Conservation (phyloP, 441 rosid species). For the Mallotus japonicus region DNA sequence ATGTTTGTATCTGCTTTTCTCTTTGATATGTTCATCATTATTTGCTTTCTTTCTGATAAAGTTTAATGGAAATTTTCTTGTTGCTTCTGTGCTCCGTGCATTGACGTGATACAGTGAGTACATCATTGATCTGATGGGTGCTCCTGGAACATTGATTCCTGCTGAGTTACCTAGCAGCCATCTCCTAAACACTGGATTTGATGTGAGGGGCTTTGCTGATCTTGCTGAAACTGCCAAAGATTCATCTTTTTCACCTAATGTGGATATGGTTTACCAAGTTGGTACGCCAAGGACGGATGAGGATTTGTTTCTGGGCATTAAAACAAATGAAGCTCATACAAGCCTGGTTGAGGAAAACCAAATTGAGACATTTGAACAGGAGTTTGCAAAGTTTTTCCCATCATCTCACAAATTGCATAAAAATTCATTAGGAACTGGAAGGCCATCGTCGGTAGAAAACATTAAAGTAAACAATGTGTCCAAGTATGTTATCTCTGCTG, state of each 20-base stretch:
- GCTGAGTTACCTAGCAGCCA: constrained; percentile 78
- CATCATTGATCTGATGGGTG: constrained; percentile 98
- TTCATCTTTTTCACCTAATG: constrained; percentile 34
- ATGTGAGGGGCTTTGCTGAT: constrained; percentile 46
- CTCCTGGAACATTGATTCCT: constrained; percentile 94
- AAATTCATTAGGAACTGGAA: constrained; percentile 42
- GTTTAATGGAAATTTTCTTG: constrained; percentile 11
- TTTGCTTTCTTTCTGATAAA: neutral
- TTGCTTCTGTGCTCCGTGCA: constrained; percentile 24
- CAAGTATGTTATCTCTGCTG: constrained; percentile 80
- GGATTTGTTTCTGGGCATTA: constrained; percentile 35
- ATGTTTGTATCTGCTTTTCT: neutral
- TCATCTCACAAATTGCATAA: constrained; percentile 42
- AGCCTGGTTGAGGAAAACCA: constrained; percentile 47
- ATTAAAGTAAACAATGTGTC: constrained; percentile 86
- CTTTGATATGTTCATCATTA: neutral
- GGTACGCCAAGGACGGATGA: constrained; percentile 35
- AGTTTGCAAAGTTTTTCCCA: constrained; percentile 61
- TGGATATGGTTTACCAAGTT: constrained; percentile 28
- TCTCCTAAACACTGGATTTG: constrained; percentile 54
- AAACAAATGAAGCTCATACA: constrained; percentile 37
- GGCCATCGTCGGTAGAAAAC: constrained; percentile 64
- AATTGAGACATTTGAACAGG: constrained; percentile 61
- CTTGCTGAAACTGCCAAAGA: constrained; percentile 33
- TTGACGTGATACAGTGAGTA: constrained; percentile 70